Conservation (phyloP, 148 eudicot species). For the Rhododendron molle region DNA sequence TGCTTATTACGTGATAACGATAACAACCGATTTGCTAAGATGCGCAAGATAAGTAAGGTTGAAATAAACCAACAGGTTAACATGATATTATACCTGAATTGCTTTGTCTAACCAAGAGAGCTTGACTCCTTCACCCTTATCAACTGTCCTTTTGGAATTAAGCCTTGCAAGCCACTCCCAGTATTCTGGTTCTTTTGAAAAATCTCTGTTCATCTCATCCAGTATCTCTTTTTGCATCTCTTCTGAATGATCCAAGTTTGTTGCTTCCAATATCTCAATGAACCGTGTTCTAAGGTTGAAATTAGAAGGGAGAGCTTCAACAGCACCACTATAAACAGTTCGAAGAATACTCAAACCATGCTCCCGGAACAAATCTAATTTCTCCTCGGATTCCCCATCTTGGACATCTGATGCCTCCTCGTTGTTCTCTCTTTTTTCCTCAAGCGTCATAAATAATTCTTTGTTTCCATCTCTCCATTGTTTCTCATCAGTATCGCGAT, state of each 20-base stretch:
- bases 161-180: constrained; percentile 87
- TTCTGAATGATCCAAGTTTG: constrained; percentile 60
- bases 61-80: not conserved
- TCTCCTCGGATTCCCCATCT: constrained; percentile 41
- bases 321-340: constrained; percentile 56
- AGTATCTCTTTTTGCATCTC: constrained; percentile 63
- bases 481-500: constrained; percentile 33
- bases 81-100: constrained; percentile 41
- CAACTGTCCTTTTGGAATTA: constrained; percentile 19
- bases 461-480: constrained; percentile 79
- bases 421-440: constrained; percentile 30
- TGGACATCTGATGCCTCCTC: constrained; percentile 29
- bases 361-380: constrained; percentile 45
- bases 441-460: constrained; percentile 66
- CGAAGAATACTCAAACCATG: constrained; percentile 56
- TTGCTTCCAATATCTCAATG: constrained; percentile 71
- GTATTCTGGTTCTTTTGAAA: constrained; percentile 54
- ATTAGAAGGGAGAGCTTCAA: constrained; percentile 65
- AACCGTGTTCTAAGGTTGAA: constrained; percentile 60
- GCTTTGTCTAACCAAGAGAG: constrained; percentile 44
- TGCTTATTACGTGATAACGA: not conserved
- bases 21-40: not conserved
- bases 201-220: constrained; percentile 69
- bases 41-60: not conserved
- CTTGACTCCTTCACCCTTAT: constrained; percentile 25